These are phyloP conservation scores for Talaromyces verruculosus DNA, from an alignment of 2,329 filamentous ascomycete species.

Conservation along the genomic window DNA sequence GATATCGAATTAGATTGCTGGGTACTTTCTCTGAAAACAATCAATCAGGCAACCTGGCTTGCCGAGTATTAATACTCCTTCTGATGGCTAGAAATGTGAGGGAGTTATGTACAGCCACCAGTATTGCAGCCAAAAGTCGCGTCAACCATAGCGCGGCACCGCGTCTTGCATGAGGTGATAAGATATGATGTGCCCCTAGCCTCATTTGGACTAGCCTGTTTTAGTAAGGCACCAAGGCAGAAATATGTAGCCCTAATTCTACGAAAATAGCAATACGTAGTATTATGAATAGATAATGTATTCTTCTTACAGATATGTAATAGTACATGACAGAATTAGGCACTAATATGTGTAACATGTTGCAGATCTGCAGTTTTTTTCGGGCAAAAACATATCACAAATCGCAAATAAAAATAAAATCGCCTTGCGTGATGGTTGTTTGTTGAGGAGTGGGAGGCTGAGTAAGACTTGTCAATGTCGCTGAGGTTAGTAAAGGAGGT, in stretches of 20 bases:
- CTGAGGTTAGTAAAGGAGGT: not conserved
- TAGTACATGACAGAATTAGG: not conserved
- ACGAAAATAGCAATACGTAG: not conserved
- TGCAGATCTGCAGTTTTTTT: not conserved
- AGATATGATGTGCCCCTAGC: conserved; percentile 9
- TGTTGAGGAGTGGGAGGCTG: conserved; percentile 1
- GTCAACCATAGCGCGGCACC: conserved; percentile 8
- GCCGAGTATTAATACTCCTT: not conserved
- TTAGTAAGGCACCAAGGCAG: not conserved
- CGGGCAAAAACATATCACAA: not conserved
- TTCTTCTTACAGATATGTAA: not conserved
- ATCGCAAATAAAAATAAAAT: conserved; percentile 17
- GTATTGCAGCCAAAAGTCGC: conserved; percentile 11
- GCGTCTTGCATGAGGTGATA: conserved; percentile 7
- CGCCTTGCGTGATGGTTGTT: conserved; percentile 16
- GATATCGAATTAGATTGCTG: not conserved
- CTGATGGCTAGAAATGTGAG: not conserved
- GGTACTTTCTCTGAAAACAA: not conserved
- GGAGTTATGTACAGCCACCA: conserved; percentile 16
- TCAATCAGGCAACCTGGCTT: not conserved
- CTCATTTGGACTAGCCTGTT: not conserved
- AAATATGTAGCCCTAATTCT: conserved; percentile 3
- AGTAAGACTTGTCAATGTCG: not conserved
- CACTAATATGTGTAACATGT: not conserved
- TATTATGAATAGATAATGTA: not conserved